Percentiles rank a stretch among this genome's conserved stretches.
Evolutionary conservation across 768 basidiomycete species (phyloP).

Genomic region (Pleurotus djamor): DNA sequence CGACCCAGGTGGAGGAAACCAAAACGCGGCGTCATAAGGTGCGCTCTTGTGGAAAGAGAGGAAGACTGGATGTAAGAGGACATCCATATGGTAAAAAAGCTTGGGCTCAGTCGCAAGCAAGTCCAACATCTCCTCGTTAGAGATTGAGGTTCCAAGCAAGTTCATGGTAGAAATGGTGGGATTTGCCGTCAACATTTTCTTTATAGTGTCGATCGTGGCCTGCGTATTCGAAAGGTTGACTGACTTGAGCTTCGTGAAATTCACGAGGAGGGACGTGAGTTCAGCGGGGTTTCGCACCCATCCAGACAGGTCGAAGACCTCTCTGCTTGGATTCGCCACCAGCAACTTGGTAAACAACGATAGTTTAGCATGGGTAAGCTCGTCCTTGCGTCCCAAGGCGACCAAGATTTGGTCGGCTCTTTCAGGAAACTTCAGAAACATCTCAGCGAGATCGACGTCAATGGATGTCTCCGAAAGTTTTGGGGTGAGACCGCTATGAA

Average conservation of each 20-base stretch:
- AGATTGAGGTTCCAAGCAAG: conserved; percentile 21
- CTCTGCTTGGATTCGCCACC: conserved; percentile 6
- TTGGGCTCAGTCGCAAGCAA: conserved; percentile 20
- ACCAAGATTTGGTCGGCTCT: conserved; percentile 18
- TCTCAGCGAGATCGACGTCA: conserved; percentile 20
- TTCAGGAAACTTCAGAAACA: conserved; percentile 23
- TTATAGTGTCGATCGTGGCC: conserved; percentile 19
- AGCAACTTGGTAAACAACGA: conserved; percentile 19
- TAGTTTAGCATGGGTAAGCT: conserved; percentile 23
- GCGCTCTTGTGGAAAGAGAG: conserved; percentile 6
- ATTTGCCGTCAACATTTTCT: conserved; percentile 14
- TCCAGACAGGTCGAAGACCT: conserved; percentile 20
- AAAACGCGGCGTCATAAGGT: not conserved
- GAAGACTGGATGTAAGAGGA: conserved; percentile 25
- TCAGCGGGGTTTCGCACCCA: conserved; percentile 19
- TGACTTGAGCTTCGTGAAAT: conserved; percentile 8
- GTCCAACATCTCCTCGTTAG: conserved; percentile 13
- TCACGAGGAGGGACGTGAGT: conserved; percentile 13
- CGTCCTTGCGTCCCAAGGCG: conserved; percentile 14
- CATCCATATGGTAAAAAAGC: conserved; percentile 24
- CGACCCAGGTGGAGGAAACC: not conserved
- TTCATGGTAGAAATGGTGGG: conserved; percentile 21
- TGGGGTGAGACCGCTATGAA: conserved; percentile 11
- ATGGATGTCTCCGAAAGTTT: conserved; percentile 23
- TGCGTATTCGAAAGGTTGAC: conserved; percentile 25